Percentiles rank a stretch among this genome's conserved stretches.
Evolutionary conservation across 306 rosid species (phyloP).

Genomic region (Castanea crenata): DNA sequence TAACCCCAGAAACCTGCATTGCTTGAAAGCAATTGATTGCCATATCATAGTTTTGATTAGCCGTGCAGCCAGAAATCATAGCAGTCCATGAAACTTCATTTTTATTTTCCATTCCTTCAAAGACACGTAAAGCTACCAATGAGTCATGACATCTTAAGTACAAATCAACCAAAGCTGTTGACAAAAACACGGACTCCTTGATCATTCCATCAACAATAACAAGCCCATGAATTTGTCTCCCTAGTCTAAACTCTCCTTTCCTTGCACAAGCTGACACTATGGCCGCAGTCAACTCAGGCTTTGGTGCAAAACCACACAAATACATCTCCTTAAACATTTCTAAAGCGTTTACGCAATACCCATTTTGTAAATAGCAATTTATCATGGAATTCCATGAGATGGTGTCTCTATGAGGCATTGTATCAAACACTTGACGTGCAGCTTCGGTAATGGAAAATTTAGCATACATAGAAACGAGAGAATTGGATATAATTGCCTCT

Average conservation of each 20-base stretch:
- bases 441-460: conserved; percentile 30
- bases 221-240: conserved; percentile 54
- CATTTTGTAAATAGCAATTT: conserved; percentile 62
- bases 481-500: conserved; percentile 49
- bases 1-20: conserved; percentile 52
- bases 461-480: conserved; percentile 57
- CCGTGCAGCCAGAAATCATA: conserved; percentile 51
- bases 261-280: conserved; percentile 50
- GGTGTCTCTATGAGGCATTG: conserved; percentile 49
- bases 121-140: conserved; percentile 45
- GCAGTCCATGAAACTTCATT: conserved; percentile 79
- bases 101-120: conserved; percentile 43
- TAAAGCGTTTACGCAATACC: conserved; percentile 34
- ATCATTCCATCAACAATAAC: conserved; percentile 46
- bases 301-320: conserved; percentile 38
- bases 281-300: conserved; percentile 55
- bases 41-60: conserved; percentile 27
- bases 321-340: conserved; percentile 35
- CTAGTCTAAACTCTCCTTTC: conserved; percentile 33
- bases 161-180: conserved; percentile 59
- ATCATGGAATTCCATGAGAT: conserved; percentile 63
- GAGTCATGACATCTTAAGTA: conserved; percentile 45
- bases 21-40: conserved; percentile 45
- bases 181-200: conserved; percentile 40
- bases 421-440: conserved; percentile 57